A percentile compares a stretch with the other conserved stretches of the same genome.
Conservation (phyloP, 2,329 filamentous ascomycete genomes). For the Paracoccidioides brasiliensis region DNA sequence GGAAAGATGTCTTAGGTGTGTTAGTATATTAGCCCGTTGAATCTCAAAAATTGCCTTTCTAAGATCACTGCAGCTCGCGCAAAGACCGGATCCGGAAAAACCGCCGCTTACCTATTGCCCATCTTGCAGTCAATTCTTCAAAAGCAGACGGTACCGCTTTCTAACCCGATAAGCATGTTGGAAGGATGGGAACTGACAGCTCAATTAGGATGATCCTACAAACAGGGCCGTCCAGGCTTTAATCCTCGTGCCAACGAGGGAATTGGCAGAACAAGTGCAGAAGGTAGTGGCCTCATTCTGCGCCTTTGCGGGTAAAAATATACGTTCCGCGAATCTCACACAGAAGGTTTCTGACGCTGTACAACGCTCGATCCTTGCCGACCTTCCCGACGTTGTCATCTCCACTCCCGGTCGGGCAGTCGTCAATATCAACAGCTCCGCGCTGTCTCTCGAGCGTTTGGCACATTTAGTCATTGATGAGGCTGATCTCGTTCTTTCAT, state of each 20-base stretch:
- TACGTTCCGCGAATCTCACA: conserved; percentile 73
- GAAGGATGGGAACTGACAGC: conserved; percentile 42
- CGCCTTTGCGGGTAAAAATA: conserved; percentile 70
- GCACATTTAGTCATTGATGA: conserved; percentile 81
- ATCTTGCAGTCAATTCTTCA: conserved; percentile 74
- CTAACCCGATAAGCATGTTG: neutral
- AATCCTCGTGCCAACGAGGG: conserved; percentile 84
- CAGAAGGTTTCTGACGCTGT: conserved; percentile 84
- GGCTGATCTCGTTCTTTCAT: conserved; percentile 83
- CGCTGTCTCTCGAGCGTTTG: conserved; percentile 57
- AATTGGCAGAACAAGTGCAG: conserved; percentile 83
- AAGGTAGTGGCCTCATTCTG: conserved; percentile 66
- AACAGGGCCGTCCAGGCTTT: conserved; percentile 53
- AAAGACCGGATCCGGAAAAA: conserved; percentile 94
- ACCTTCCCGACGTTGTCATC: conserved; percentile 76
- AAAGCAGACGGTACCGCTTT: conserved; percentile 50
- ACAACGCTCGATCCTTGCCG: conserved; percentile 71
- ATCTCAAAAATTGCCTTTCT: neutral
- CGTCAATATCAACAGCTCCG: conserved; percentile 59
- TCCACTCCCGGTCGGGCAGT: conserved; percentile 79
- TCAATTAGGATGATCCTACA: conserved; percentile 41
- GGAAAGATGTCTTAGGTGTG: conserved; percentile 65
- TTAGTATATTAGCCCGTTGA: neutral
- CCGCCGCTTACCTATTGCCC: conserved; percentile 85
- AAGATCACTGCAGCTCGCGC: conserved; percentile 51